phyloP scores from a whole-genome alignment of 305 asterid genomes.

The Euphrasia arctica region DNA sequence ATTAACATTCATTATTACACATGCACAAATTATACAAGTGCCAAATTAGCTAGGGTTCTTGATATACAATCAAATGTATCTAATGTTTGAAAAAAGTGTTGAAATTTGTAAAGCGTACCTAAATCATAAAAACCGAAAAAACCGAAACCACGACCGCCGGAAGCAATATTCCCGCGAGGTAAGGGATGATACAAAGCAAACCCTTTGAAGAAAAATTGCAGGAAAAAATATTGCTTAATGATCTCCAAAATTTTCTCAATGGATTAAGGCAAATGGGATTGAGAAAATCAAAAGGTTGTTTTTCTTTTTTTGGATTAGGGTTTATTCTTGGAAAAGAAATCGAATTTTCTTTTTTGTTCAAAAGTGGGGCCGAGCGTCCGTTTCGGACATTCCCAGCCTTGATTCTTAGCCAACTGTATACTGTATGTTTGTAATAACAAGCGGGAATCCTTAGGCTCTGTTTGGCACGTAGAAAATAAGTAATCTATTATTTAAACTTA shows the following conservation, averaged over 20 bases:
- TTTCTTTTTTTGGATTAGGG: constrained; percentile 27
- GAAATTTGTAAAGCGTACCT: constrained; percentile 26
- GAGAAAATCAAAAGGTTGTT: constrained; percentile 14
- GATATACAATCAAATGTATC: no score
- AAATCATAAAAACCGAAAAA: constrained; percentile 10
- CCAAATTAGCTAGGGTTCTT: no score
- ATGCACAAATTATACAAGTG: no score
- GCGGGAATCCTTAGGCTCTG: constrained; percentile 1
- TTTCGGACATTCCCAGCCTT: constrained; percentile 39
- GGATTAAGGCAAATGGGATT: constrained; percentile 15
- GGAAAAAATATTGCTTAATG: neutral
- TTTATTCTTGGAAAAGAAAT: constrained; percentile 30
- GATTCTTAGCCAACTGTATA: constrained; percentile 21
- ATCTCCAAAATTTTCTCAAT: constrained; percentile 22
- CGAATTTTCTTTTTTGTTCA: neutral
- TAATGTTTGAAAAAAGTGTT: neutral
- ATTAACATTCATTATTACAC: no score
- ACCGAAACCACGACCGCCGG: neutral
- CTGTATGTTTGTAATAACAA: neutral
- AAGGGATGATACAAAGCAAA: constrained; percentile 21
- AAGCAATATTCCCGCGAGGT: neutral
- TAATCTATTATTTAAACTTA: no score
- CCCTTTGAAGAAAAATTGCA: constrained; percentile 26
- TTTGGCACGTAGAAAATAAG: no score
- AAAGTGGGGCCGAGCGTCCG: constrained; percentile 38